Conservation (phyloP, 164 flowering plant genomes). For the Sextonia rubra region DNA sequence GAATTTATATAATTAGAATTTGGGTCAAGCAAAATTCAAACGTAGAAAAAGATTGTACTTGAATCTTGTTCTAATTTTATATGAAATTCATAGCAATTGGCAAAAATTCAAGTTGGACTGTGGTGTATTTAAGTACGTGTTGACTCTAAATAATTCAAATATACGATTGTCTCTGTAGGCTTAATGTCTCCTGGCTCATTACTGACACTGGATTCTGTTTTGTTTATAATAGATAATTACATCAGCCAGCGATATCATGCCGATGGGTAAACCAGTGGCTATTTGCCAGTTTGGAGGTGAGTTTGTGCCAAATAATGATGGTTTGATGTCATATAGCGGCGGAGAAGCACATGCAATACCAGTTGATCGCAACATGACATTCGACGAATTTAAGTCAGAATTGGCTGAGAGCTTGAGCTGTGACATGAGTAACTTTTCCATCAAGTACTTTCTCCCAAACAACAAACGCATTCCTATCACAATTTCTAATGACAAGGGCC, state of each 20-base stretch:
- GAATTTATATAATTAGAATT: neutral
- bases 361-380: constrained; percentile 43
- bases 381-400: constrained; percentile 56
- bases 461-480: constrained; percentile 57
- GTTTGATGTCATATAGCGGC: constrained; percentile 54
- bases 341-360: constrained; percentile 81
- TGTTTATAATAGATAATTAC: neutral
- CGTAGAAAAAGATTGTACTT: neutral
- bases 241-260: neutral
- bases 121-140: neutral
- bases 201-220: neutral
- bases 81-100: no score
- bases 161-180: neutral
- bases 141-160: no score
- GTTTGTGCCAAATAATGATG: constrained; percentile 58
- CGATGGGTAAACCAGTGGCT: constrained; percentile 1
- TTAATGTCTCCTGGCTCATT: neutral
- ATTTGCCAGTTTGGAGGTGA: constrained; percentile 58
- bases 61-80: neutral
- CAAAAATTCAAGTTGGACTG: no score
- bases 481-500: constrained; percentile 22
- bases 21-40: neutral
- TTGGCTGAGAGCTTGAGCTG: constrained; percentile 60
- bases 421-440: constrained; percentile 32
- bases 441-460: constrained; percentile 80